Base-by-base conservation (phyloP, 495 filamentous ascomycete species). In the Rhypophila decipiens region DNA sequence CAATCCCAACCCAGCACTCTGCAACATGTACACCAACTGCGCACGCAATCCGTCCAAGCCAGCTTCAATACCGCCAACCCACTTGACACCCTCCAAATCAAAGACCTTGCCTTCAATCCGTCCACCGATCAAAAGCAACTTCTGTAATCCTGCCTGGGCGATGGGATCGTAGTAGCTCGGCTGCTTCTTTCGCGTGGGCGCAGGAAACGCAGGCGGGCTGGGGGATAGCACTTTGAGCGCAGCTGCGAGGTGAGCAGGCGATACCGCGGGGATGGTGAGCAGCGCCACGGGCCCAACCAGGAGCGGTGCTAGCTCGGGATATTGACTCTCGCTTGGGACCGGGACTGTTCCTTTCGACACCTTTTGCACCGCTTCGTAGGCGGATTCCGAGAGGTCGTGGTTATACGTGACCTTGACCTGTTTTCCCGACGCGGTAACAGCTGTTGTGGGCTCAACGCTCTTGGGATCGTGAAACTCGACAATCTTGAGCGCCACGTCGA, bases 401-500 rank as follows among this genome's bases (percentile, higher is more conserved):
- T 79, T 80, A 63, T 85, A 68, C 2, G 43, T 46, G 8, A 46
- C 44, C 31, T 49, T 31, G 9, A 60, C 65, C n/a, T 74, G 74
- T 53, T 77, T 69, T 12, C 71, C 71, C 0, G 50, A 44, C 38
- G 44, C 55, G 19, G 56, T 46, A 0, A 50, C 49, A 5, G 39
- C 46, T 17, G 50, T 55, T 3, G 57, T 53, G 2, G 56, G 52
- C 4, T 33, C 38, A 11, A 63, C 57, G 4, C 53, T 45, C 15
- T 72, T 73, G 3, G 88, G 84, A 35, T 85, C 73, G 76, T 85
- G 95, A 66, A 86, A 90, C 60, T 97, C 93, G 46, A 90, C 84
- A 39, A 96, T 78, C 47, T 83, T 79, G 29, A 96, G 67, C 3
- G 90, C 93, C 13, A 84, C 74, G 50, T 82, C 82, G 71, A 98